These are phyloP conservation scores for Fusarium sp. DNA, from an alignment of 2,329 filamentous ascomycete species.

Conservation along the genomic window DNA sequence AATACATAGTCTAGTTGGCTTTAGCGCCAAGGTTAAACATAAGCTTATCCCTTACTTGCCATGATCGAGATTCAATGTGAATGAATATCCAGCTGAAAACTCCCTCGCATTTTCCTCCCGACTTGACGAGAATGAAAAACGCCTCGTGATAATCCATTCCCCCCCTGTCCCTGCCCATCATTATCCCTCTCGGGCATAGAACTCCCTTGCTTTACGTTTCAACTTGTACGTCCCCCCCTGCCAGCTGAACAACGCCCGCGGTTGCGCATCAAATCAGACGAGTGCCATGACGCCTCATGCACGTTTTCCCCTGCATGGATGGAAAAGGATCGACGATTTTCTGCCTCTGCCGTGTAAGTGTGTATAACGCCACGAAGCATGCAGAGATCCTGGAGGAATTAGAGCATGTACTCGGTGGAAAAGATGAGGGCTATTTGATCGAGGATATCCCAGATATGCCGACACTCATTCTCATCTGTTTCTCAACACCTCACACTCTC, in stretches of 20 bases:
- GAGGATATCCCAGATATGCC: not conserved
- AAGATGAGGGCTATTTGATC: not conserved
- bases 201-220: conserved; percentile 1
- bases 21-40: conserved; percentile 1
- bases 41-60: not conserved
- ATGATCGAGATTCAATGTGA: not conserved
- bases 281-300: not conserved
- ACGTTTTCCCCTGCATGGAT: not conserved
- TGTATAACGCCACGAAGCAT: not conserved
- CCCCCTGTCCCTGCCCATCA: not conserved
- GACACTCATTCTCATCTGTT: not conserved
- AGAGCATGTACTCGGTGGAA: not conserved
- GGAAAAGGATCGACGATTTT: not conserved
- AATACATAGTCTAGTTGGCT: not conserved
- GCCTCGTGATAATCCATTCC: not conserved
- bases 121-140: not conserved
- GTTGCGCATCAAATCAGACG: not conserved
- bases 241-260: conserved; percentile 7
- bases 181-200: not conserved
- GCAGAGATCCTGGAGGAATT: not conserved
- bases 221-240: conserved; percentile 4
- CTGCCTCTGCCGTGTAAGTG: not conserved
- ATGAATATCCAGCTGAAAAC: not conserved
- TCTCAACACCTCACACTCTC: not conserved
- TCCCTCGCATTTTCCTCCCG: not conserved